phyloP scores from a whole-genome alignment of 192 early-diverging fungal genomes.

The Haplosporangium gracile region DNA sequence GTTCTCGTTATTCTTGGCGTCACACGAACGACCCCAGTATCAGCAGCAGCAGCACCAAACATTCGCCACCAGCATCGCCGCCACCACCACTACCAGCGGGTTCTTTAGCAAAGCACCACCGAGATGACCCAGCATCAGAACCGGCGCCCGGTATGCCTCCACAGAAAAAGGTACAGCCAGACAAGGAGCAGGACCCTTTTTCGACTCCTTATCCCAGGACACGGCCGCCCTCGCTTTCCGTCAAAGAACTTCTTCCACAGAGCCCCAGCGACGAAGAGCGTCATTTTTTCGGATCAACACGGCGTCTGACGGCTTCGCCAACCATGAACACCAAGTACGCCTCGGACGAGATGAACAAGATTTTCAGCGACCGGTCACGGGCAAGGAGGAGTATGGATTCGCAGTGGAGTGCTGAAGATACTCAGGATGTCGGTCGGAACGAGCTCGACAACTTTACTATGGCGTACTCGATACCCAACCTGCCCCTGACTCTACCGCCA shows the following conservation, averaged over 20 bases:
- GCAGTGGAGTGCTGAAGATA: slow-evolving; percentile 29
- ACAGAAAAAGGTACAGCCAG: neutral
- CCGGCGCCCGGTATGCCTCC: neutral
- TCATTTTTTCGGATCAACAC: neutral
- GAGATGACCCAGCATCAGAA: neutral
- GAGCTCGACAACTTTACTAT: slow-evolving; percentile 23
- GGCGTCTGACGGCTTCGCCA: slow-evolving; percentile 16
- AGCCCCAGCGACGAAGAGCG: slow-evolving; percentile 15
- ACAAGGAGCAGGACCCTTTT: neutral
- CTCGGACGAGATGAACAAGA: slow-evolving; percentile 36
- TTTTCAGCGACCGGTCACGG: slow-evolving; percentile 36
- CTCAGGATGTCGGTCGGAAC: neutral
- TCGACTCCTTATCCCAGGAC: neutral
- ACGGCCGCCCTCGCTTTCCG: neutral
- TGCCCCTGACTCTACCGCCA: neutral
- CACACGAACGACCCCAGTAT: neutral
- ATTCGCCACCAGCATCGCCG: neutral
- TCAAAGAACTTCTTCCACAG: slow-evolving; percentile 6
- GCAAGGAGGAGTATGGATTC: slow-evolving; percentile 17
- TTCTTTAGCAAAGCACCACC: neutral
- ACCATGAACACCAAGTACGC: slow-evolving; percentile 36
- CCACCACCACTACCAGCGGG: neutral
- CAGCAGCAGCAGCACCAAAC: neutral
- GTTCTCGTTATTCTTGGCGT: neutral
- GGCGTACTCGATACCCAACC: slow-evolving; percentile 18